A percentile compares a stretch with the other conserved stretches of the same genome.
These are phyloP conservation scores for Linnemannia elongata DNA, from an alignment of 192 early-diverging fungal species.

Conservation along the genomic window DNA sequence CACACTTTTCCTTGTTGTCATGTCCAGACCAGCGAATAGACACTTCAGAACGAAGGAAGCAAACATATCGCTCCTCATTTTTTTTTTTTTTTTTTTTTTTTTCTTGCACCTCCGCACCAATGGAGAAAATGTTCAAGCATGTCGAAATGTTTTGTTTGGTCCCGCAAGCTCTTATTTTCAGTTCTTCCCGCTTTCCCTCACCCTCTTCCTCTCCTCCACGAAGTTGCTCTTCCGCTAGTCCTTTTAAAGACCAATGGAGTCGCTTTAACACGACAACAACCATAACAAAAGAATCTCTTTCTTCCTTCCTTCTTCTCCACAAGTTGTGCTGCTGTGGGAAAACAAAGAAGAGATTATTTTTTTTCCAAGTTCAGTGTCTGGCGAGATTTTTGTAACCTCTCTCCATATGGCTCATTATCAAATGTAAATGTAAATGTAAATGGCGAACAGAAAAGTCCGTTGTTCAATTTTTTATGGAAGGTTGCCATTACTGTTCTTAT, in stretches of 20 bases:
- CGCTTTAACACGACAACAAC: neutral
- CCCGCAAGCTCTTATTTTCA: neutral
- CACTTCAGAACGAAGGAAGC: neutral
- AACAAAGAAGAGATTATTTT: neutral
- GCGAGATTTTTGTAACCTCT: no score
- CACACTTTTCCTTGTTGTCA: no score
- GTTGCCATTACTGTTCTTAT: neutral
- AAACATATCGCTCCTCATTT: neutral
- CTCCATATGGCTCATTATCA: neutral
- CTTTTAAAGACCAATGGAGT: neutral
- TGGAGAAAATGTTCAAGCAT: neutral
- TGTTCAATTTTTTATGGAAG: neutral
- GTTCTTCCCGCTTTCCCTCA: neutral
- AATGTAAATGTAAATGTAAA: neutral
- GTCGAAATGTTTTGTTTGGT: neutral
- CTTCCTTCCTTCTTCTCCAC: constrained; percentile 2
- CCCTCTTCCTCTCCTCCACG: neutral
- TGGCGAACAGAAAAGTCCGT: neutral
- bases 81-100: neutral
- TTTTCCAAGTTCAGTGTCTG: neutral
- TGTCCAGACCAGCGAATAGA: neutral
- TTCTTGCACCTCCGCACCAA: neutral
- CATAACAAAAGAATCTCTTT: neutral
- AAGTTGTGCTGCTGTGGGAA: neutral
- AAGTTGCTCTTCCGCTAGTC: neutral